These are phyloP conservation scores for Trapa incisa DNA, from an alignment of 345 rosid species.

Conservation along the genomic window DNA sequence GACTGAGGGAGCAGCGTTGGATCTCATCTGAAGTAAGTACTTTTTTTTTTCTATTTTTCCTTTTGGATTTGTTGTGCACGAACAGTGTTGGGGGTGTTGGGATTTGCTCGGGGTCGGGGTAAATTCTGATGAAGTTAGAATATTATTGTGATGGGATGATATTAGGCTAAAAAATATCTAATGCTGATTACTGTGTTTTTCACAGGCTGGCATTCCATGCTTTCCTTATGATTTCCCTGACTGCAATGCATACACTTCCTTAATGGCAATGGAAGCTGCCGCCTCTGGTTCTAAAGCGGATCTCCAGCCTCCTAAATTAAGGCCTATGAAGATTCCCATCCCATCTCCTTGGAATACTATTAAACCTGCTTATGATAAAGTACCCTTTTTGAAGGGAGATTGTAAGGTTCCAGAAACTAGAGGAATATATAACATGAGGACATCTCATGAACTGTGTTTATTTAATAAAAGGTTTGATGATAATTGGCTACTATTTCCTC, in stretches of 20 bases:
- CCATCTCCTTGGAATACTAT: slow-evolving; percentile 64
- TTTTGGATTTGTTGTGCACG: no score
- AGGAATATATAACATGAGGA: slow-evolving; percentile 26
- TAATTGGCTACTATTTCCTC: slow-evolving; percentile 35
- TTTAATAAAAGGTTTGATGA: slow-evolving; percentile 28
- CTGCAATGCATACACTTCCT: slow-evolving; percentile 49
- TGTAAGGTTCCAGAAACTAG: slow-evolving; percentile 13
- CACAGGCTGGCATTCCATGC: slow-evolving; percentile 57
- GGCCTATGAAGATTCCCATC: slow-evolving; percentile 53
- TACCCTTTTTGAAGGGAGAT: slow-evolving; percentile 8
- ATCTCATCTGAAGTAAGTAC: slow-evolving; percentile 50
- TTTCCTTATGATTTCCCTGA: slow-evolving; percentile 89
- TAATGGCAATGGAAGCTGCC: slow-evolving; percentile 39
- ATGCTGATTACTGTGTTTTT: slow-evolving; percentile 6
- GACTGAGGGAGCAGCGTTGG: slow-evolving; percentile 56
- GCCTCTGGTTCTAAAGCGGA: slow-evolving; percentile 33
- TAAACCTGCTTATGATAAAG: slow-evolving; percentile 18
- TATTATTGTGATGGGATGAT: slow-evolving; percentile 1
- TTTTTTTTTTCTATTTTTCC: no score
- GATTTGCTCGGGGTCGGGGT: no score
- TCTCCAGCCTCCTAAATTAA: slow-evolving; percentile 35
- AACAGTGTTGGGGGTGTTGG: no score
- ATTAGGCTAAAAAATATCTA: background rate
- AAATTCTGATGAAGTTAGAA: background rate
- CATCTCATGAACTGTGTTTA: slow-evolving; percentile 31